A percentile compares a stretch with the other conserved stretches of the same genome.
Conservation (phyloP, 441 rosid genomes). For the Euphorbia schlechtendalii region DNA sequence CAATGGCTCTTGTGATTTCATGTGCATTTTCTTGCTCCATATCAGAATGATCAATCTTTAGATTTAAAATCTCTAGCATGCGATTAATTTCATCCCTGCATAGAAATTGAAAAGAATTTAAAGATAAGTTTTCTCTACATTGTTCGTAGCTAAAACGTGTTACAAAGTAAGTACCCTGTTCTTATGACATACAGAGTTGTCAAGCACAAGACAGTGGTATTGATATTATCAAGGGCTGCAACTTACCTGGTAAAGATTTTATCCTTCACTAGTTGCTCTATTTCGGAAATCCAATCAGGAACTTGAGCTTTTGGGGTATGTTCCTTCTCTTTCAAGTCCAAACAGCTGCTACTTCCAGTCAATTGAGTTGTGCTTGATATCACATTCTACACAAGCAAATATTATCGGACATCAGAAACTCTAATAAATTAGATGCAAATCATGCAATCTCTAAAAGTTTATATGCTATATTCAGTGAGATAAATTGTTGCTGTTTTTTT, state of each 20-base stretch:
- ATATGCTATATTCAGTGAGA: not conserved
- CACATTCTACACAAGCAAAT: no score
- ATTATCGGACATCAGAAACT: no score
- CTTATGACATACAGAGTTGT: no score
- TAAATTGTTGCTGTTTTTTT: not conserved
- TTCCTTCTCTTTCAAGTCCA: conserved; percentile 26
- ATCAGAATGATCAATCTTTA: conserved; percentile 48
- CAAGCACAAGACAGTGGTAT: no score
- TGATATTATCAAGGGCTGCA: no score
- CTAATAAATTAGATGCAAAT: conserved; percentile 3
- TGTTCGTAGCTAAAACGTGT: no score
- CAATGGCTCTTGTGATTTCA: conserved; percentile 17
- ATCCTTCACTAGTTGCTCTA: conserved; percentile 62
- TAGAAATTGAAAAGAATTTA: no score
- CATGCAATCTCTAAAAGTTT: not conserved
- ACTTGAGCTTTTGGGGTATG: conserved; percentile 20
- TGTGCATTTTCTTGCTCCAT: conserved; percentile 32
- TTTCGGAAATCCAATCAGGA: conserved; percentile 39
- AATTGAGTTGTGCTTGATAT: conserved; percentile 25
- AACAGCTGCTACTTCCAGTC: conserved; percentile 30
- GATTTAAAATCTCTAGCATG: conserved; percentile 52
- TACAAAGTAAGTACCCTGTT: no score
- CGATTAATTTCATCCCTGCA: conserved; percentile 66
- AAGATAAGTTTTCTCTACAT: no score
- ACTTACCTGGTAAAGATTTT: conserved; percentile 57